Base-by-base conservation (phyloP, 2,329 filamentous ascomycete genomes). In the Exophiala sideris region DNA sequence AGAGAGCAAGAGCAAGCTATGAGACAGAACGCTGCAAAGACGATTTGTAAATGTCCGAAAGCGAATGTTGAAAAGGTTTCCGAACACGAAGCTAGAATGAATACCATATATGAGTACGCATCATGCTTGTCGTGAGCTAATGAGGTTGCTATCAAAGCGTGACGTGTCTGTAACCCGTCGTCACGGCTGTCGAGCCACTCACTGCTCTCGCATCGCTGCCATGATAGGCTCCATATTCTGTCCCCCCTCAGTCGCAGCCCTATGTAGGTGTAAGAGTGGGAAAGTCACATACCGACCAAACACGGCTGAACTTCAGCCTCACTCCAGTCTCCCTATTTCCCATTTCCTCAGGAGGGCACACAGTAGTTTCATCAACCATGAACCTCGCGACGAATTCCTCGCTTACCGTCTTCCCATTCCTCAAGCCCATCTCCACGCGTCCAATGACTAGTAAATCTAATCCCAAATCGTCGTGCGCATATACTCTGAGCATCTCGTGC, bases 1-100 rank as follows among this genome's bases (percentile, higher is more conserved):
- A 12, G 49, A 47, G 20, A 35, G 34, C n/a, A 57, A 60, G 57
- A 57, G 57, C n/a, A 57, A 54, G 36, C 55, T 60, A 45, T 60
- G 21, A 50, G 18, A 29, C 3, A 40, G n/a, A 20, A 16, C n/a
- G 12, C 20, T 4, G 14, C 14, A 40, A 20, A 16, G 12, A 3
- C 14, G 38, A 14, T 14, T 16, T 40, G 12, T 40, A 2, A 14
- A 8, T 16, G 38, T 11, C 24, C 1, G 7, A 29, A 29, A 29
- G 24, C 24, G 24, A 29, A 29, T 18, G 2, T 18, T 18, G 16
- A 18, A 29, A 29, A 5, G 4, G 24, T 29, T 5, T 29, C 24
- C 24, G 4, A 29, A 29, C 24, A 29, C 24, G 24, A 29, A 29
- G 24, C 7, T 29, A 29, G 3, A 29, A 8, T 29, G 4, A 29